phyloP scores from a whole-genome alignment of 768 basidiomycete species.

The Boletus bicolor region DNA sequence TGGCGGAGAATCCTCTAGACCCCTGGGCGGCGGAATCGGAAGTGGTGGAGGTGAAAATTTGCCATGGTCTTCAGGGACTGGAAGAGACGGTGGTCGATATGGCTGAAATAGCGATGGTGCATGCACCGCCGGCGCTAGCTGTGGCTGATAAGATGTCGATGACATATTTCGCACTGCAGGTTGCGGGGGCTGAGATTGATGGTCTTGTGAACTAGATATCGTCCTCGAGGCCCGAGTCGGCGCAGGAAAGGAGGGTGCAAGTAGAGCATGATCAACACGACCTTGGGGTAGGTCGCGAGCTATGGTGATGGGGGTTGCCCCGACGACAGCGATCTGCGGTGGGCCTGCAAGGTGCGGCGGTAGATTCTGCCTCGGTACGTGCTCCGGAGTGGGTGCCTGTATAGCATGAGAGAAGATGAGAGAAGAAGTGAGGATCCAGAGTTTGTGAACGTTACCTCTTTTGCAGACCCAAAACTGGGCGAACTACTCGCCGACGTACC shows the following conservation, averaged over 20 bases:
- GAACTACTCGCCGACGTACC: constrained; percentile 22
- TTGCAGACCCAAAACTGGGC: constrained; percentile 20
- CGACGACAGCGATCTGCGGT: constrained; percentile 32
- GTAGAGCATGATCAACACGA: constrained; percentile 23
- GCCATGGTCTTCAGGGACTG: constrained; percentile 12
- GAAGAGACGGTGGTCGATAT: constrained; percentile 21
- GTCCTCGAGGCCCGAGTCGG: constrained; percentile 25
- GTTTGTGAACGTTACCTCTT: constrained; percentile 22
- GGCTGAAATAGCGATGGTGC: constrained; percentile 26
- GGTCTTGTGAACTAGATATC: constrained; percentile 24
- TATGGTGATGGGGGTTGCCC: constrained; percentile 25
- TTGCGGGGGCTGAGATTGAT: constrained; percentile 13
- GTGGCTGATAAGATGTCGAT: constrained; percentile 17
- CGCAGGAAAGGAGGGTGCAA: constrained; percentile 28
- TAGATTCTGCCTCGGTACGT: constrained; percentile 8
- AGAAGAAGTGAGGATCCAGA: neutral
- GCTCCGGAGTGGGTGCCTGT: constrained; percentile 24
- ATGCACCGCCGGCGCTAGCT: constrained; percentile 4
- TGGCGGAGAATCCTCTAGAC: constrained; percentile 20
- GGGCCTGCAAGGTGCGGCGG: constrained; percentile 12
- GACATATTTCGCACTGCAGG: constrained; percentile 8
- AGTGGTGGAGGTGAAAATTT: constrained; percentile 30
- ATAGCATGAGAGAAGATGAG: constrained; percentile 7
- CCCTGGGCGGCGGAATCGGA: constrained; percentile 29
- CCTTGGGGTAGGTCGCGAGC: constrained; percentile 23